Evolutionary conservation across 2,329 filamentous ascomycete genomes (phyloP).

Genomic region (Niveomyces coronatus): DNA sequence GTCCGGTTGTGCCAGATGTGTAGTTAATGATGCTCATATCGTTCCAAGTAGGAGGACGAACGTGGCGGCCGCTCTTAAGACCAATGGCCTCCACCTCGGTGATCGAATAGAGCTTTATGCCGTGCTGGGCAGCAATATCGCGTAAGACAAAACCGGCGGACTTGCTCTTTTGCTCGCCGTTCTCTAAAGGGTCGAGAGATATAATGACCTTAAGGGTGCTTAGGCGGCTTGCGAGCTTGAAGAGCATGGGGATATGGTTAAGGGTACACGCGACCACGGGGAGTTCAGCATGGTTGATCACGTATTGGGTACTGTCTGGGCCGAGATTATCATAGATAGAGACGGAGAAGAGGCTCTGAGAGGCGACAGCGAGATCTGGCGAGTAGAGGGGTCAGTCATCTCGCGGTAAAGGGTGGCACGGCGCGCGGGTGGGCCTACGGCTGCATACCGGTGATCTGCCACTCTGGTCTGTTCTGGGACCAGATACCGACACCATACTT

Average conservation of each 20-base stretch:
- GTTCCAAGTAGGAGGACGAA: slow-evolving; percentile 60
- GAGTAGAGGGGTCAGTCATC: neutral
- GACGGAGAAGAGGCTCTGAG: slow-evolving; percentile 79
- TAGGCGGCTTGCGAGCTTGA: slow-evolving; percentile 68
- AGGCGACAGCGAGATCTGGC: slow-evolving; percentile 75
- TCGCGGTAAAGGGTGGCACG: too few species aligned
- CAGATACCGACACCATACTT: slow-evolving; percentile 73
- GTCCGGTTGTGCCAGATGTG: slow-evolving; percentile 75
- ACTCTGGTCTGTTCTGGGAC: slow-evolving; percentile 81
- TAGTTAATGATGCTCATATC: slow-evolving; percentile 88
- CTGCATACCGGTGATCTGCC: slow-evolving; percentile 60
- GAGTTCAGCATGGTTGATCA: slow-evolving; percentile 82
- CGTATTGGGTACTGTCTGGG: slow-evolving; percentile 84
- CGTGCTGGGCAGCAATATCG: slow-evolving; percentile 60
- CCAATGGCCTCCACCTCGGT: slow-evolving; percentile 74
- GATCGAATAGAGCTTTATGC: slow-evolving; percentile 71
- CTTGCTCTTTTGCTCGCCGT: slow-evolving; percentile 63
- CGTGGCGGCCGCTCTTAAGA: slow-evolving; percentile 54
- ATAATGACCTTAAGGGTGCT: slow-evolving; percentile 81
- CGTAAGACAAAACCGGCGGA: slow-evolving; percentile 74
- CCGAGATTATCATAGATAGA: slow-evolving; percentile 96
- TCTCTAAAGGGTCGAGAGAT: slow-evolving; percentile 72
- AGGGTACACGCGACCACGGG: slow-evolving; percentile 68
- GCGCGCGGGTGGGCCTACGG: too few species aligned
- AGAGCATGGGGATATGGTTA: slow-evolving; percentile 67